Conservation (phyloP, 108 stramenopile species). For the Cyclotella atomus region DNA sequence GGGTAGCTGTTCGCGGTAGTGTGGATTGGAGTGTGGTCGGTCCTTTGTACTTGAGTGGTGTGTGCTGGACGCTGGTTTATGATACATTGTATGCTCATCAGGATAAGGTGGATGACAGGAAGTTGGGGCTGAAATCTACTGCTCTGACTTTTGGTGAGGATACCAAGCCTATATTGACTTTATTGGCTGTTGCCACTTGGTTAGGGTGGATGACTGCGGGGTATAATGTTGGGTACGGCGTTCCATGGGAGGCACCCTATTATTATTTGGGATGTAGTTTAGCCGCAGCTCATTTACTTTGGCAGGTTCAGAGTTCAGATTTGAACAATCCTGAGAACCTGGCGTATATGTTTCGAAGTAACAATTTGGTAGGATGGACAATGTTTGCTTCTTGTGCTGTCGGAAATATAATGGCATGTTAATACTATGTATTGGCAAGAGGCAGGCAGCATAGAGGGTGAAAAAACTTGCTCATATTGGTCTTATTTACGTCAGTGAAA, state of each 20-base stretch:
- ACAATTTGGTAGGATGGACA: slow-evolving; percentile 72
- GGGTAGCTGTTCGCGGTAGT: slow-evolving; percentile 76
- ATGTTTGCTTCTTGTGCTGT: slow-evolving; percentile 77
- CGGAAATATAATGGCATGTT: slow-evolving; percentile 44
- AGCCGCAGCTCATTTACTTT: slow-evolving; percentile 80
- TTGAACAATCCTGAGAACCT: slow-evolving; percentile 80
- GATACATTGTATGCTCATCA: slow-evolving; percentile 99
- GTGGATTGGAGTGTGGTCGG: slow-evolving; percentile 73
- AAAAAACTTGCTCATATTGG: too few species aligned
- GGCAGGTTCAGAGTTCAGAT: slow-evolving; percentile 89
- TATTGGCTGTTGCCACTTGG: slow-evolving; percentile 52
- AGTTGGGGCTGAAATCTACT: slow-evolving; percentile 89
- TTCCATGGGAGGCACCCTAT: slow-evolving; percentile 22
- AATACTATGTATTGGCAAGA: too few species aligned
- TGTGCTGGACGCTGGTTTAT: slow-evolving; percentile 97
- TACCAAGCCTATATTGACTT: slow-evolving; percentile 77
- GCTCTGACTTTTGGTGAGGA: slow-evolving; percentile 88
- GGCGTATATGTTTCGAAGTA: slow-evolving; percentile 83
- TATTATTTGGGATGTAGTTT: slow-evolving; percentile 64
- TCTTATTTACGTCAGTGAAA: too few species aligned
- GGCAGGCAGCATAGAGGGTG: too few species aligned
- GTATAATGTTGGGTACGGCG: slow-evolving; percentile 44
- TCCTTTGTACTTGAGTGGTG: slow-evolving; percentile 88
- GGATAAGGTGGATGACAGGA: slow-evolving; percentile 93
- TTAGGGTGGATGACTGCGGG: slow-evolving; percentile 69